phyloP scores from a whole-genome alignment of 176 grass and related monocot species.

The Pontederia crassipes region DNA sequence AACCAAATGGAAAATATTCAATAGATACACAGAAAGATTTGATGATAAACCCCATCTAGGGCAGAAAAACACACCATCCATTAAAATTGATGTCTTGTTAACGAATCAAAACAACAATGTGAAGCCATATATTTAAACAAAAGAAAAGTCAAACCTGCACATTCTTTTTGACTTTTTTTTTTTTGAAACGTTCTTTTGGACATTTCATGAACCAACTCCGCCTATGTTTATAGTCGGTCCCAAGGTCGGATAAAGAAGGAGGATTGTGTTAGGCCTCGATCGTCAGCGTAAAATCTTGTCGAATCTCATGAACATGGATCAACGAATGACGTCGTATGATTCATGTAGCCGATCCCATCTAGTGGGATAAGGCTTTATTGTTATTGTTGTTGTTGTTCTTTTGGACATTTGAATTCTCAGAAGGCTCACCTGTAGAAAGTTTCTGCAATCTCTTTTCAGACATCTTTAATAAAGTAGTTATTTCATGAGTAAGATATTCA shows the following conservation, averaged over 20 bases:
- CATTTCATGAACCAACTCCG: no score
- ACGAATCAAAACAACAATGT: not conserved
- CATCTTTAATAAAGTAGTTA: conserved; percentile 70
- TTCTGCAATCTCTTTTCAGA: conserved; percentile 83
- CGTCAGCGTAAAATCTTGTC: no score
- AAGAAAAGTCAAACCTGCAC: conserved; percentile 26
- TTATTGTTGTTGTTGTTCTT: no score
- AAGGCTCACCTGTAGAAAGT: conserved; percentile 59
- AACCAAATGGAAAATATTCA: not conserved
- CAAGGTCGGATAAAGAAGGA: no score
- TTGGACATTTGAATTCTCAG: conserved; percentile 92
- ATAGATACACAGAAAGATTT: no score
- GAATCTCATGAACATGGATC: no score
- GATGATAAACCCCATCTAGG: not conserved
- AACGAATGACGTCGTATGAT: no score
- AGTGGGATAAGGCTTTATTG: no score
- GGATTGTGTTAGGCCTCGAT: no score
- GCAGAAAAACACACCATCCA: not conserved
- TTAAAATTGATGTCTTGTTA: not conserved
- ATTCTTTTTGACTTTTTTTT: conserved; percentile 89
- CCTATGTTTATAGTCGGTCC: no score
- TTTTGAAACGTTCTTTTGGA: no score
- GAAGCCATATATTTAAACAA: not conserved
- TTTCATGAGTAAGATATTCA: conserved; percentile 74
- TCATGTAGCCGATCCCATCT: no score